Evolutionary conservation across 2,329 filamentous ascomycete species (phyloP).

Genomic region (Trichoderma atroviride): DNA sequence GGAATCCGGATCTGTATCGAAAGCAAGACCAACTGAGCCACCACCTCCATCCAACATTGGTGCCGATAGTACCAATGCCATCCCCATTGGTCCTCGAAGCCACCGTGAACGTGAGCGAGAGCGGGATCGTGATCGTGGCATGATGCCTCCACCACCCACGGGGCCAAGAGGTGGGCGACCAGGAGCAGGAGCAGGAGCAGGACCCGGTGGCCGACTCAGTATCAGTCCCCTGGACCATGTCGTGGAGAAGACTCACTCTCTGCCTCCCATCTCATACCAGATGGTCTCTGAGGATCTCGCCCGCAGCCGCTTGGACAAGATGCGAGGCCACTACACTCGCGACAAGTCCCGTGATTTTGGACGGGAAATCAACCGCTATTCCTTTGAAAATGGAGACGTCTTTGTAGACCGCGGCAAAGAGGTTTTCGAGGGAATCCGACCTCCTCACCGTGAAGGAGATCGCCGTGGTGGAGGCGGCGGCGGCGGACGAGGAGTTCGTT

Average conservation of each 20-base stretch:
- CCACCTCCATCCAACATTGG: conserved; percentile 30
- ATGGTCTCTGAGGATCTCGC: conserved; percentile 68
- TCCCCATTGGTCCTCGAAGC: conserved; percentile 43
- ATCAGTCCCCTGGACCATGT: conserved; percentile 31
- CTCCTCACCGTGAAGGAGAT: conserved; percentile 53
- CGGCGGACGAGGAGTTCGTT: conserved; percentile 36
- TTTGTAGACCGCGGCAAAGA: conserved; percentile 76
- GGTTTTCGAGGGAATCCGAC: conserved; percentile 65
- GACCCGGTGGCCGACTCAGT: conserved; percentile 33
- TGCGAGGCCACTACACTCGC: conserved; percentile 51
- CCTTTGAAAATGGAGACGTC: conserved; percentile 66
- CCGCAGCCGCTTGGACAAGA: conserved; percentile 63
- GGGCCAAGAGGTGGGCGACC: conserved; percentile 46
- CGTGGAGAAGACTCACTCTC: conserved; percentile 44
- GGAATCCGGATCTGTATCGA: conserved; percentile 36
- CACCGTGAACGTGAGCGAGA: conserved; percentile 29
- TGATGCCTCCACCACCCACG: conserved; percentile 33
- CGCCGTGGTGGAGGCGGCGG: conserved; percentile 40
- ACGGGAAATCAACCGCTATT: conserved; percentile 66
- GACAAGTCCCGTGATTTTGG: conserved; percentile 47
- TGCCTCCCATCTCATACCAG: conserved; percentile 49
- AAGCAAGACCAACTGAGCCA: conserved; percentile 27
- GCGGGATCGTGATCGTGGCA: conserved; percentile 19
- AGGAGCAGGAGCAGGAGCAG: conserved; percentile 37
- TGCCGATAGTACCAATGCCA: conserved; percentile 38